Evolutionary conservation across 2,329 filamentous ascomycete species (phyloP).

Genomic region (Ceratocystis destructans): DNA sequence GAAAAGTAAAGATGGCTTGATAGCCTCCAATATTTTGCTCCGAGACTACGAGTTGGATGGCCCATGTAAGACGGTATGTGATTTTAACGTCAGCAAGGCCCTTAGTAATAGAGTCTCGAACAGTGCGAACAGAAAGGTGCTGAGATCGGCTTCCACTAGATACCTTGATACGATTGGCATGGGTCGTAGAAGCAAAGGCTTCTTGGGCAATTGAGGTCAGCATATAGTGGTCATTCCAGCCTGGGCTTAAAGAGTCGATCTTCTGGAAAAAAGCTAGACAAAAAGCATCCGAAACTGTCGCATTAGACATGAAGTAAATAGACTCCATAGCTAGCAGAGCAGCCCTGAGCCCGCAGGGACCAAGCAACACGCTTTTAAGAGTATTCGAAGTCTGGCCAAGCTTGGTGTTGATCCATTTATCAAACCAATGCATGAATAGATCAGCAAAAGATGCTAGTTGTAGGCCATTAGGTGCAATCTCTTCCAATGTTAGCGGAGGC

Average conservation of each 20-base stretch:
- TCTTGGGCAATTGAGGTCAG: constrained; percentile 66
- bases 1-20: constrained; percentile 57
- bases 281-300: constrained; percentile 51
- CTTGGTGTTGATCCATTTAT: constrained; percentile 62
- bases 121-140: constrained; percentile 32
- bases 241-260: constrained; percentile 45
- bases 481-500: constrained; percentile 41
- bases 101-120: constrained; percentile 41
- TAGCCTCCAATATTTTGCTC: constrained; percentile 51
- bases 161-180: constrained; percentile 50
- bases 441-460: constrained; percentile 57
- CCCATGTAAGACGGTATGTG: constrained; percentile 54
- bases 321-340: constrained; percentile 53
- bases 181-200: constrained; percentile 49
- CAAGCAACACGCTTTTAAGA: constrained; percentile 52
- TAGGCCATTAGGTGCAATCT: constrained; percentile 36
- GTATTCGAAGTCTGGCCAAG: constrained; percentile 54
- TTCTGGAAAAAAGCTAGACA: constrained; percentile 58
- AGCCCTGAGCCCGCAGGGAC: constrained; percentile 51
- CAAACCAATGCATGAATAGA: constrained; percentile 57
- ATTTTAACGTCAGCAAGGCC: constrained; percentile 51
- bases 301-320: constrained; percentile 67
- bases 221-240: constrained; percentile 71
- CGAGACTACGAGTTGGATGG: constrained; percentile 58
- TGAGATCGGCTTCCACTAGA: constrained; percentile 33